Evolutionary conservation across 2,329 filamentous ascomycete genomes (phyloP).

Genomic region (Calonectria hawksworthii): DNA sequence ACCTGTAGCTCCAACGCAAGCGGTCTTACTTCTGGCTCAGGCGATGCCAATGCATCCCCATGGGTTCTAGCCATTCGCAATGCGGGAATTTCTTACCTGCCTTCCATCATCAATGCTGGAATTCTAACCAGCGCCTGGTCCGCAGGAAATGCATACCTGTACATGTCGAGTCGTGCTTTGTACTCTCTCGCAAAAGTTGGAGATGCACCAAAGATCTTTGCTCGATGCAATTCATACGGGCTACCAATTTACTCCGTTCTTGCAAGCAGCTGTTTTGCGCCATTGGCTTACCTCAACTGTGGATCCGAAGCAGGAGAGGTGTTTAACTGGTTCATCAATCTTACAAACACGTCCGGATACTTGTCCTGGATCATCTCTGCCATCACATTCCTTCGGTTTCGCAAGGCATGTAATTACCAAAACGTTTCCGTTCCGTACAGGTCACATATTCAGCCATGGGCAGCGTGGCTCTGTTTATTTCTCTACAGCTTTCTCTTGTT

Average conservation of each 20-base stretch:
- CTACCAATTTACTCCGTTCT: conserved; percentile 30
- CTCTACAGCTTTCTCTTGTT: conserved; percentile 66
- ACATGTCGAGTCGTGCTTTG: conserved; percentile 56
- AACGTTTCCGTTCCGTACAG: conserved; percentile 64
- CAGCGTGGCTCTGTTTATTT: conserved; percentile 65
- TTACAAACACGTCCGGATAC: conserved; percentile 65
- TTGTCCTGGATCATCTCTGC: conserved; percentile 68
- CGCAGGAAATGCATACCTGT: conserved; percentile 67
- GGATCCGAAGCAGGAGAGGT: not conserved
- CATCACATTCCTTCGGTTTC: conserved; percentile 70
- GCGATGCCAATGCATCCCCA: conserved; percentile 52
- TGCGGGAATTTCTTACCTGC: conserved; percentile 58
- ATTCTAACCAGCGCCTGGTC: conserved; percentile 69
- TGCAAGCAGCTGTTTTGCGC: conserved; percentile 56
- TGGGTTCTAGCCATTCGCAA: conserved; percentile 65
- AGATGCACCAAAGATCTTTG: conserved; percentile 56
- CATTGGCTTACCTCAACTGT: conserved; percentile 66
- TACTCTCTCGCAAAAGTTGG: conserved; percentile 57
- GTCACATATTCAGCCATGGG: conserved; percentile 69
- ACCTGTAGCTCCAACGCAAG: not conserved
- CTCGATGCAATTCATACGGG: conserved; percentile 35
- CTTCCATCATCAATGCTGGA: conserved; percentile 65
- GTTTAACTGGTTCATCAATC: conserved; percentile 63
- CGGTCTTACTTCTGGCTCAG: not conserved
- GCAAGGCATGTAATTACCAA: conserved; percentile 55